These are phyloP conservation scores for Lactarius hengduanensis DNA, from an alignment of 768 basidiomycete genomes.

Conservation along the genomic window DNA sequence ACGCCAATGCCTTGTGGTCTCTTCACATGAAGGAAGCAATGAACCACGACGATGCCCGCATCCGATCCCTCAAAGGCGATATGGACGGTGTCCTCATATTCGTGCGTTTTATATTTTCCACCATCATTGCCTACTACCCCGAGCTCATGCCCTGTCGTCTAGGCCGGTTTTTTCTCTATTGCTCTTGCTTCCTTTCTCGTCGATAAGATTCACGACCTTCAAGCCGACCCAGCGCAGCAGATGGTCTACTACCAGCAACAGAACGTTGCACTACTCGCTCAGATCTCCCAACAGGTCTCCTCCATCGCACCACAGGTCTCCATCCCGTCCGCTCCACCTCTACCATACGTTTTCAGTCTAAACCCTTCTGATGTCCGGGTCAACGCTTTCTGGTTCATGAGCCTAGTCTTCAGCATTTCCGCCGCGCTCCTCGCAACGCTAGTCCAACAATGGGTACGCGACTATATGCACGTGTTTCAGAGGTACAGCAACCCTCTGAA, in stretches of 20 bases:
- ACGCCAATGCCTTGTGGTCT: conserved; percentile 7
- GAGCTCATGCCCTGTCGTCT: not conserved
- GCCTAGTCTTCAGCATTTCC: conserved; percentile 39
- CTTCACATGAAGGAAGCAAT: not conserved
- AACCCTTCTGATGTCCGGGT: conserved; percentile 38
- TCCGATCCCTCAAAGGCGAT: not conserved
- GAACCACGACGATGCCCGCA: not conserved
- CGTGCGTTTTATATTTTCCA: not conserved
- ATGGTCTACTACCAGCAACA: conserved; percentile 4
- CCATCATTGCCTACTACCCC: too few relatives aligned
- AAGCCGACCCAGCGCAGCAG: conserved; percentile 4
- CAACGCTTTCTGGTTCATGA: conserved; percentile 45
- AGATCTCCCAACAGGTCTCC: conserved; percentile 12
- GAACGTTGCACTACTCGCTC: conserved; percentile 8
- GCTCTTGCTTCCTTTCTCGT: conserved; percentile 14
- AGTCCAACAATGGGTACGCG: conserved; percentile 49
- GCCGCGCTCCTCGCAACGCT: conserved; percentile 46
- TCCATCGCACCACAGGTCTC: not conserved
- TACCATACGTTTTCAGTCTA: conserved; percentile 13
- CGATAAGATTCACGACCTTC: conserved; percentile 13
- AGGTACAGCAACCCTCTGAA: conserved; percentile 32
- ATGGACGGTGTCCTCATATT: conserved; percentile 2
- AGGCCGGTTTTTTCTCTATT: conserved; percentile 21
- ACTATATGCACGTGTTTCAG: conserved; percentile 36
- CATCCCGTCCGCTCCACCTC: not conserved